Evolutionary conservation across 768 basidiomycete species (phyloP).

Genomic region (Boletus rubropictus): DNA sequence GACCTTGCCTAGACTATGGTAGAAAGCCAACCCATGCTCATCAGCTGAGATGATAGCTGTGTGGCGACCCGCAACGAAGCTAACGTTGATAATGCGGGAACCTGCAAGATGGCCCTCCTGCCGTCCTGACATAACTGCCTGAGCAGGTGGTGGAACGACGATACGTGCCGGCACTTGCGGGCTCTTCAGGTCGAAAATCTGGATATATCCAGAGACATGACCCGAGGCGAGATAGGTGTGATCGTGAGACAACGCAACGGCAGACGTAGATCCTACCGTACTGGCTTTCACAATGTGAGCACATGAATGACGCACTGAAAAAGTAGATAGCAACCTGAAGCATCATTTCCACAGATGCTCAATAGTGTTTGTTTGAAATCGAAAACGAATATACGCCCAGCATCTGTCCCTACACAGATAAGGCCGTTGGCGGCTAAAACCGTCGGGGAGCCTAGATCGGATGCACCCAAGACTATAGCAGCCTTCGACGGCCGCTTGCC

Average conservation of each 20-base stretch:
- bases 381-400: conserved; percentile 75
- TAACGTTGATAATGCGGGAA: conserved; percentile 73
- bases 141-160: conserved; percentile 62
- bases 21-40: conserved; percentile 88
- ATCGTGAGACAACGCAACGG: conserved; percentile 86
- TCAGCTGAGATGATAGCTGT: conserved; percentile 91
- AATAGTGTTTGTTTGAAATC: conserved; percentile 86
- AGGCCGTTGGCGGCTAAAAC: conserved; percentile 81
- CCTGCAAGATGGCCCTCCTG: conserved; percentile 83
- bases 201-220: conserved; percentile 77
- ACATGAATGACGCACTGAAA: conserved; percentile 9
- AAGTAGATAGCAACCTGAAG: conserved; percentile 44
- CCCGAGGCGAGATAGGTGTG: conserved; percentile 91
- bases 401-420: conserved; percentile 82
- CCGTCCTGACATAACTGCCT: conserved; percentile 66
- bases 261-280: conserved; percentile 72
- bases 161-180: conserved; percentile 63
- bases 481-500: conserved; percentile 50
- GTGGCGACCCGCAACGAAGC: conserved; percentile 86
- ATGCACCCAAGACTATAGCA: conserved; percentile 54
- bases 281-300: conserved; percentile 41
- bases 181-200: conserved; percentile 75
- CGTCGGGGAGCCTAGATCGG: conserved; percentile 61
- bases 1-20: conserved; percentile 89
- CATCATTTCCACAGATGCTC: conserved; percentile 70